Conservation (phyloP, 345 rosid genomes). For the Erucastrum elatum region DNA sequence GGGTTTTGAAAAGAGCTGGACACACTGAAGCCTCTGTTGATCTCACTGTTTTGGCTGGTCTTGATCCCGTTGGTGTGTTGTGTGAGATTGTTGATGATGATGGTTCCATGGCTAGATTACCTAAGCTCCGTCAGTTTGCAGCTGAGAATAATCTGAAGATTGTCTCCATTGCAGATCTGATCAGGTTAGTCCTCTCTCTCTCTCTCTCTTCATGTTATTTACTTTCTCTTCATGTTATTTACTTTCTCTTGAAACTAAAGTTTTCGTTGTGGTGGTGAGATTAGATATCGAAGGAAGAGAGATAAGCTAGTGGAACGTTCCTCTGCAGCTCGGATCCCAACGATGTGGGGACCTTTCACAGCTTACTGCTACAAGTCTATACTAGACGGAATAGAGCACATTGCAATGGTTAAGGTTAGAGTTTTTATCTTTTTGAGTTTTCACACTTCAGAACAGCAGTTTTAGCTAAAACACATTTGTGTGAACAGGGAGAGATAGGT, state of each 20-base stretch:
- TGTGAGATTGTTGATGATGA: slow-evolving; percentile 89
- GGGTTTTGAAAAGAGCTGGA: slow-evolving; percentile 90
- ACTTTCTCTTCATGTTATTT: neutral
- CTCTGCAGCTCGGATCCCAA: slow-evolving; percentile 79
- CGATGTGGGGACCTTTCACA: slow-evolving; percentile 91
- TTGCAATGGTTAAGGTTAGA: slow-evolving; percentile 98
- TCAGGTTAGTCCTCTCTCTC: slow-evolving; percentile 47
- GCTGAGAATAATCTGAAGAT: slow-evolving; percentile 59
- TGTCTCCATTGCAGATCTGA: slow-evolving; percentile 76
- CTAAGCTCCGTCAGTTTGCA: slow-evolving; percentile 72
- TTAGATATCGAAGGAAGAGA: slow-evolving; percentile 84
- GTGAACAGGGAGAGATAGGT: slow-evolving; percentile 65
- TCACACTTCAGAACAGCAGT: neutral
- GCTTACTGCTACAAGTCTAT: slow-evolving; percentile 76
- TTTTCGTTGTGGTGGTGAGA: slow-evolving; percentile 19
- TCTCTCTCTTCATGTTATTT: neutral
- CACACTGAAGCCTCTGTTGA: slow-evolving; percentile 95
- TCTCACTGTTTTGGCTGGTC: slow-evolving; percentile 79
- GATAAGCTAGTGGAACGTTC: slow-evolving; percentile 75
- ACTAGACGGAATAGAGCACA: slow-evolving; percentile 92
- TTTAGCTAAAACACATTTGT: neutral
- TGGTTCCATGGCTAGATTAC: slow-evolving; percentile 90
- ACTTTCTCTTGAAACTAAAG: no score
- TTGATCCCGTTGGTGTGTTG: slow-evolving; percentile 72
- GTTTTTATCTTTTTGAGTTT: slow-evolving; percentile 6